Evolutionary conservation across 1,139 yeast species (phyloP), one percentile per base, ranked within the genome.

Genomic region (Sugiyamaella novakii): DNA sequence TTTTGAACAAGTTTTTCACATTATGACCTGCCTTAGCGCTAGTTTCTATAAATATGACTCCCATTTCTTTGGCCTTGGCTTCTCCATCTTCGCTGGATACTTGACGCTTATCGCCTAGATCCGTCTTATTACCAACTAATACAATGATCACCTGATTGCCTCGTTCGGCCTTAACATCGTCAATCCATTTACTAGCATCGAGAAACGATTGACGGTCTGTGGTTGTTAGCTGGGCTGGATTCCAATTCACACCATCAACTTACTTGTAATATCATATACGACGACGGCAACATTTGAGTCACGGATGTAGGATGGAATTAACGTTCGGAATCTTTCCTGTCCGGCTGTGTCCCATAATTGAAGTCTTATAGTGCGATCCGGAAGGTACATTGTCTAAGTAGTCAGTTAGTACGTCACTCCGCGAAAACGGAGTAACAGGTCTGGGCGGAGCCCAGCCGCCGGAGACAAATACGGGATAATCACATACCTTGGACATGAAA

Each of bases 281-380:
- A 92, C 83, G 46, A 92, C 95, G 0, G 98, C 98, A 19, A 92
- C 98, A 62, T 89, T 89, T n/a, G 95, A 84, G 68, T 92, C 98
- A 58, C 98, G 79, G 52, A 92, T 92, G 64, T 92, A 92, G 11
- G 95, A 84, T 2, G 98, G 98, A 57, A 92, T 89, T 60, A 92
- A 74, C 4, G 96, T 91, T 60, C 98, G 76, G 75, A 92, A 92
- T 59, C 98, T 76, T 70, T 92, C 98, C 73, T 92, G 98, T 25
- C 98, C 98, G 2, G 98, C 98, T 37, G 98, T 92, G 66, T 92
- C 98, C 98, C 98, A 92, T 49, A 92, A 87, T 64, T 81, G 86
- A 51, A 82, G 68, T 56, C 86, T 73, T 27, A 81, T 81, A 2
- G 89, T 84, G 52, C 84, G 81, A 63, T 84, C 89, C 53, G 85